Evolutionary conservation across 2,329 filamentous ascomycete species (phyloP), one percentile per base, ranked within the genome.

Genomic region (Claviceps sp.): DNA sequence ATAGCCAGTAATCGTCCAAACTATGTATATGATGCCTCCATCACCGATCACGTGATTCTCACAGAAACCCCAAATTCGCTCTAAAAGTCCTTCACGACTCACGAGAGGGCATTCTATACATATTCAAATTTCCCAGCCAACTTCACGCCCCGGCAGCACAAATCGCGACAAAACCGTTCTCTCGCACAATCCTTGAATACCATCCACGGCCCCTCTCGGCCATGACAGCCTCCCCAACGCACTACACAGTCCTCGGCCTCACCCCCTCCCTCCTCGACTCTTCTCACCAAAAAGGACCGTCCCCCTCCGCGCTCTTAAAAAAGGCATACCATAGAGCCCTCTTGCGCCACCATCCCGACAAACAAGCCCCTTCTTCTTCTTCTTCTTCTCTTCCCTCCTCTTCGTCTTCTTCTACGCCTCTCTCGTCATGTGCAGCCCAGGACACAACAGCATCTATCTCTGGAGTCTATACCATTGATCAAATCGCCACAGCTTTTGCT

Each of bases 301-400:
- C 73, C 59, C 63, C 72, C 42, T 61, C 69, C 56, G 67, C 71
- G 48, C 67, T 77, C 49, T 69, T 85, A 54, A 84, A 81, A 61
- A 73, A 73, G 54, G 81, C 81, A 54, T 86, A 85, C 66, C 79
- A 74, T 63, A 74, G 77, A 51, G 79, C 82, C 22, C 74, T 86
- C 37, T 74, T 86, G 16, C 74, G 72, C 57, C 74, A 85, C 68
- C 82, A 86, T 65, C 82, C 82, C 2, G 81, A 84, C 68, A 83
- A 84, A 60, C 59, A 63, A 54, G 41, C 43, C 48, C 49, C 54
- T 46, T 48, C 30, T 11, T 34, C 8, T 46, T 48, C 30, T 11
- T 34, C 8, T 30, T 30, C 26, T 30, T 30, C 2, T 8, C 9
- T 34, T 18, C 18, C 54, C 49, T 47, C 57, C 46, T 54, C 48